A percentile compares a stretch with the other conserved stretches of the same genome.
Evolutionary conservation across 306 rosid genomes (phyloP).

Genomic region (Alnus rubra): DNA sequence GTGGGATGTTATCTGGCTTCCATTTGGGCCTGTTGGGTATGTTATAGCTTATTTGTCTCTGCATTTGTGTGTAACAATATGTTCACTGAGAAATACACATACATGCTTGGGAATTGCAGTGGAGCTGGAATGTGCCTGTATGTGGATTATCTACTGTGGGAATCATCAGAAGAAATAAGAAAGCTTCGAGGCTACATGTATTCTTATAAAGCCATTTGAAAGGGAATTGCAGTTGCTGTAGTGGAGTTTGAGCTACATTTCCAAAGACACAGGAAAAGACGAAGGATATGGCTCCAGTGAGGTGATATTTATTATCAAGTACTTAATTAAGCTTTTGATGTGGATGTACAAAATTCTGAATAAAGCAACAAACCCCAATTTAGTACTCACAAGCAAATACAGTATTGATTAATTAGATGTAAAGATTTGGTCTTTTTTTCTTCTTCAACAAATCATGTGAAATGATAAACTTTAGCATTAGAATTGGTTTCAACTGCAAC

Average conservation of each 20-base stretch:
- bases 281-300: background rate
- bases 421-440: background rate
- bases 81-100: slow-evolving; percentile 7
- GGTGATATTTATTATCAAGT: background rate
- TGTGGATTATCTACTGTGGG: slow-evolving; percentile 67
- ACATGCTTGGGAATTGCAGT: slow-evolving; percentile 45
- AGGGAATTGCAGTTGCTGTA: background rate
- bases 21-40: slow-evolving; percentile 84
- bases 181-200: slow-evolving; percentile 83
- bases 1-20: slow-evolving; percentile 93
- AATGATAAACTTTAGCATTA: background rate
- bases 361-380: background rate
- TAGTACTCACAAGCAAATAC: background rate
- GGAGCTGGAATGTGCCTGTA: slow-evolving; percentile 77
- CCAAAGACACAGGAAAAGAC: background rate
- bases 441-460: background rate
- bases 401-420: background rate
- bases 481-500: background rate
- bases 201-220: slow-evolving; percentile 73
- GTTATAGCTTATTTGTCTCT: slow-evolving; percentile 12
- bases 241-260: background rate
- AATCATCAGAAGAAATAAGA: slow-evolving; percentile 78
- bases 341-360: too few relatives aligned
- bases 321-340: background rate
- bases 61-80: slow-evolving; percentile 20